These are phyloP conservation scores for Wickerhamiella shivajii DNA, from an alignment of 805 yeast species.

Conservation along the genomic window DNA sequence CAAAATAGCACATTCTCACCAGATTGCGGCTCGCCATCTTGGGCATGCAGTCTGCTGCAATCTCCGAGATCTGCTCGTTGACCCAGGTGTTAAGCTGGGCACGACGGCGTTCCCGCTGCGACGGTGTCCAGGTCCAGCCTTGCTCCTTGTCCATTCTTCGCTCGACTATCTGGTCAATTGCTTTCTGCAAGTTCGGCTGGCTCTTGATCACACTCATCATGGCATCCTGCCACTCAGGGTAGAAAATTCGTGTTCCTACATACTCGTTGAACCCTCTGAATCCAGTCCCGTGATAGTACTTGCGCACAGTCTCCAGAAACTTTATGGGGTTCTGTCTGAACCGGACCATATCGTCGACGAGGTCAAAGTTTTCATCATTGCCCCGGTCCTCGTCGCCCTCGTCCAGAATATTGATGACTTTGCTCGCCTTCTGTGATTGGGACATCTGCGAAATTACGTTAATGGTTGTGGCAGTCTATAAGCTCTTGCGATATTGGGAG, in stretches of 20 bases:
- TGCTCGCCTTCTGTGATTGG: neutral
- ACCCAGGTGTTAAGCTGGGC: constrained; percentile 21
- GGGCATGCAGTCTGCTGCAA: constrained; percentile 25
- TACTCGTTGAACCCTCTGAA: constrained; percentile 28
- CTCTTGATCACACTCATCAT: constrained; percentile 20
- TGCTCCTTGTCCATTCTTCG: constrained; percentile 21
- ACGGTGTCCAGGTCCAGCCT: constrained; percentile 16
- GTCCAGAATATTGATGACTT: constrained; percentile 6
- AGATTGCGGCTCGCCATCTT: constrained; percentile 21
- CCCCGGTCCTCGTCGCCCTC: constrained; percentile 3
- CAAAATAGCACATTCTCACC: constrained; percentile 24
- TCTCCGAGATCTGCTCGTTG: constrained; percentile 18
- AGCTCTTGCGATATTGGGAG: too few relatives aligned
- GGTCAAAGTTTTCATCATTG: constrained; percentile 5
- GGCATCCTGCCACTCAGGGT: constrained; percentile 22
- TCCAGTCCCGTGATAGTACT: constrained; percentile 22
- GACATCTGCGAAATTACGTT: too few relatives aligned
- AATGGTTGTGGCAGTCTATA: too few relatives aligned
- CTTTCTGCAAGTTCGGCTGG: constrained; percentile 20
- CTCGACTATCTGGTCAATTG: constrained; percentile 23
- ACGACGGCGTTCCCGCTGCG: constrained; percentile 19
- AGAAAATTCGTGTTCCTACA: constrained; percentile 25
- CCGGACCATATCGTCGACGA: constrained; percentile 16
- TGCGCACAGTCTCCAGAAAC: constrained; percentile 21
- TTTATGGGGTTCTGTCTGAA: constrained; percentile 26